Percentiles rank a stretch among this genome's conserved stretches.
Evolutionary conservation across 768 basidiomycete genomes (phyloP).

Genomic region (Serendipita sp.): DNA sequence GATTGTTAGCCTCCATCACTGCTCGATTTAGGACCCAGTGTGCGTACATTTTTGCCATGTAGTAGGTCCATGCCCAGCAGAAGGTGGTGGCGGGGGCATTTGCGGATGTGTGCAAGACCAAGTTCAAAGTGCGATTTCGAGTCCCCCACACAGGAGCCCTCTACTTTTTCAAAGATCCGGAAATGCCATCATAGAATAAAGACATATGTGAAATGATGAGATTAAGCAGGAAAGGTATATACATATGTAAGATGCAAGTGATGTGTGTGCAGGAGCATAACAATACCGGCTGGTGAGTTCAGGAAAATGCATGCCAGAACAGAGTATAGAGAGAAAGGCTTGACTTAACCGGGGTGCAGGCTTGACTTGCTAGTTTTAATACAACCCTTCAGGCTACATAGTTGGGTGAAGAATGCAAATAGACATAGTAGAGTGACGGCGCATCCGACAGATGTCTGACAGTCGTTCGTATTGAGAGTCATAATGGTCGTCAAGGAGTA

Average conservation of each 20-base stretch:
- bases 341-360: not conserved
- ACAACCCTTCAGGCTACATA: conserved; percentile 3
- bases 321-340: not conserved
- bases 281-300: not conserved
- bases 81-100: conserved; percentile 1
- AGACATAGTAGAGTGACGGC: not conserved
- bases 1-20: conserved; percentile 6
- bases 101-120: not conserved
- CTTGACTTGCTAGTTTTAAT: not conserved
- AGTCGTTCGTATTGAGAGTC: not conserved
- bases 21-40: not conserved
- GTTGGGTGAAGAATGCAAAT: not conserved
- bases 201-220: not conserved
- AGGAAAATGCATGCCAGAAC: not conserved
- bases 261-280: not conserved
- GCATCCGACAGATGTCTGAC: not conserved
- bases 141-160: not conserved
- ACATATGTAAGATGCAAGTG: not conserved
- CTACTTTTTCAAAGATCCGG: too few species aligned
- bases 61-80: conserved; percentile 33
- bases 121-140: not conserved
- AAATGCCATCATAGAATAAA: not conserved
- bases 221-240: not conserved
- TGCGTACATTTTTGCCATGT: conserved; percentile 61
- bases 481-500: not conserved